Evolutionary conservation across 768 basidiomycete species (phyloP).

Genomic region (Suillus brevipes): DNA sequence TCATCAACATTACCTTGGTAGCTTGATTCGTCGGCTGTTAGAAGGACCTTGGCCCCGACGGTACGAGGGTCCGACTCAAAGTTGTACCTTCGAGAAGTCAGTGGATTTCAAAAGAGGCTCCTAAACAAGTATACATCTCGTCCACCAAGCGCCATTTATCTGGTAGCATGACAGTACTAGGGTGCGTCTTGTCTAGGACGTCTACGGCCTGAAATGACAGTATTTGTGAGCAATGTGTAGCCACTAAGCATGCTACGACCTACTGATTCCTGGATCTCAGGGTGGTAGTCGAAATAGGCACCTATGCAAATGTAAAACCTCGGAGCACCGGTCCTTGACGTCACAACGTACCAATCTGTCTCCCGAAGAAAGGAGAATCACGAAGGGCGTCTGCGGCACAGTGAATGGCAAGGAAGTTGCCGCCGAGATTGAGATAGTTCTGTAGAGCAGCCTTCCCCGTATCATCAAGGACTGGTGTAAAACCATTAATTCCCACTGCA

Average conservation of each 20-base stretch:
- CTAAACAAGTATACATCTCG: slow-evolving; percentile 50
- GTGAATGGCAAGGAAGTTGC: slow-evolving; percentile 72
- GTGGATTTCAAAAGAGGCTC: slow-evolving; percentile 10
- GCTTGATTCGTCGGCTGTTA: slow-evolving; percentile 65
- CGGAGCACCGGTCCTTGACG: background rate
- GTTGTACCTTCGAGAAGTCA: slow-evolving; percentile 51
- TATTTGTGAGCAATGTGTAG: slow-evolving; percentile 19
- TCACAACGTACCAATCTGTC: slow-evolving; percentile 49
- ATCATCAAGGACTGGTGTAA: slow-evolving; percentile 51
- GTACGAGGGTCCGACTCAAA: slow-evolving; percentile 70
- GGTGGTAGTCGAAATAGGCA: slow-evolving; percentile 73
- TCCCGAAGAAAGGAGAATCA: slow-evolving; percentile 56
- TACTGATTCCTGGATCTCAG: slow-evolving; percentile 64
- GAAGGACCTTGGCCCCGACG: slow-evolving; percentile 60
- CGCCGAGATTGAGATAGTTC: slow-evolving; percentile 63
- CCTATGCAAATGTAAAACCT: slow-evolving; percentile 34
- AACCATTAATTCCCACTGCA: slow-evolving; percentile 2
- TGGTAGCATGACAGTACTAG: slow-evolving; percentile 59
- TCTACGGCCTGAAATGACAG: slow-evolving; percentile 49
- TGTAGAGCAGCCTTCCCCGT: slow-evolving; percentile 61
- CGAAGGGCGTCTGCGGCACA: slow-evolving; percentile 61
- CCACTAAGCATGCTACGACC: slow-evolving; percentile 18
- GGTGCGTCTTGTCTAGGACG: slow-evolving; percentile 57
- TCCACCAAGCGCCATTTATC: slow-evolving; percentile 52
- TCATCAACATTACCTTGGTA: slow-evolving; percentile 48